phyloP scores from a whole-genome alignment of 2,329 filamentous ascomycete genomes.

The Arthrobotrys pseudoclavata region DNA sequence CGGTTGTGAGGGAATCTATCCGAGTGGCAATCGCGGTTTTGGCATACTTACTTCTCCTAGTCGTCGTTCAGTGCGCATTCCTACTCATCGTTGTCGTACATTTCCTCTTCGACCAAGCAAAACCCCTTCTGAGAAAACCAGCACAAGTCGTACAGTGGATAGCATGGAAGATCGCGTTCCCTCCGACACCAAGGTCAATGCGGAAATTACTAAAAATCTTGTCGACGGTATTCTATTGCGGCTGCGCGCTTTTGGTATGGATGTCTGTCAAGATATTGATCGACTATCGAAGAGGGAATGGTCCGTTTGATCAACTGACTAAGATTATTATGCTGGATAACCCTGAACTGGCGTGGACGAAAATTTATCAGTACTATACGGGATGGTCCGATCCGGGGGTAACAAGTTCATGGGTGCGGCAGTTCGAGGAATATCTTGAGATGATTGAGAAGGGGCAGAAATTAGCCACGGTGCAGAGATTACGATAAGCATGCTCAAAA shows the following conservation, averaged over 20 bases:
- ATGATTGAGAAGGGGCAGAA: background rate
- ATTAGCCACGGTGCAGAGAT: too few species aligned
- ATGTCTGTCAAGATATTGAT: background rate
- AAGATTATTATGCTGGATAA: background rate
- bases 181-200: background rate
- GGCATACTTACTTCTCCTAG: background rate
- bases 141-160: too few species aligned
- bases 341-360: background rate
- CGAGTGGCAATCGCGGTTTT: too few species aligned
- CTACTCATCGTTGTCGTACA: background rate
- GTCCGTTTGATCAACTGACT: background rate
- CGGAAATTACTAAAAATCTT: too few species aligned
- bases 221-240: background rate
- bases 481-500: too few species aligned
- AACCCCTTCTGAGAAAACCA: background rate
- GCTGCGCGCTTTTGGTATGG: background rate
- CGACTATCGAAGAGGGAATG: background rate
- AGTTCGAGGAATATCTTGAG: background rate
- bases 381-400: background rate
- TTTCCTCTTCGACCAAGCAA: background rate
- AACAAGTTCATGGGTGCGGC: background rate
- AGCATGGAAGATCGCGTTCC: background rate
- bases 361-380: background rate
- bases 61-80: background rate
- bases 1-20: background rate